Evolutionary conservation across 257 asterid genomes (phyloP), one percentile per base, ranked within the genome.

Genomic region (Fraxinus excelsior): DNA sequence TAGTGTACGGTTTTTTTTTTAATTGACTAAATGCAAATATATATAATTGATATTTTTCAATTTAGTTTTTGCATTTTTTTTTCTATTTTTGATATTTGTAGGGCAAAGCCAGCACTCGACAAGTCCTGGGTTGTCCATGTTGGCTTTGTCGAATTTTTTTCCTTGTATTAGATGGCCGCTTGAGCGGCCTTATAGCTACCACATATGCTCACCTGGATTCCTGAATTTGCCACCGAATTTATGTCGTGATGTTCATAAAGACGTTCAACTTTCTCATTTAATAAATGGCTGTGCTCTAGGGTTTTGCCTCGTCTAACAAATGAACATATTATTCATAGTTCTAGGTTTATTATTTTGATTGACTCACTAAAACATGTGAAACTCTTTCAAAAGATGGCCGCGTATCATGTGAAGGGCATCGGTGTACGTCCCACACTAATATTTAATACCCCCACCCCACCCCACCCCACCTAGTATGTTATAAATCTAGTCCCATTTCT

Each of bases 351-450:
- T 79, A 56, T 79, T 73, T 72, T 32, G 72, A 65, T 34, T 65
- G 79, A 80, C 86, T 19, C 79, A 77, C 73, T 40, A 66, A 84
- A 80, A 77, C 90, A 82, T 92, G 97, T 92, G 97, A 92, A 60
- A 60, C 86, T 83, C 86, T 76, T 85, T 73, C 28, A 72, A 74
- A 88, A 80, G 69, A 4, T 34, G 76, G 87, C 81, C 92, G 79
- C 80, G 90, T 80, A 88, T 90, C 97, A 90, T 93, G 97, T 93
- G 97, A 93, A 82, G 74, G 31, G 74, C 84, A 85, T 84, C 91
- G 87, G 82, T 81, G 84, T 80, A 78, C 88, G 66, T 84, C 84
- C 81, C 66, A 53, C 89, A 86, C 87, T 84, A 71, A 40, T 10
- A 40, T 40, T 40, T 40, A 40, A 91, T 80, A 84, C 7, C 82